Evolutionary conservation across 176 grass and related monocot genomes (phyloP), one percentile per base, ranked within the genome.

Genomic region (Musa acuminata): DNA sequence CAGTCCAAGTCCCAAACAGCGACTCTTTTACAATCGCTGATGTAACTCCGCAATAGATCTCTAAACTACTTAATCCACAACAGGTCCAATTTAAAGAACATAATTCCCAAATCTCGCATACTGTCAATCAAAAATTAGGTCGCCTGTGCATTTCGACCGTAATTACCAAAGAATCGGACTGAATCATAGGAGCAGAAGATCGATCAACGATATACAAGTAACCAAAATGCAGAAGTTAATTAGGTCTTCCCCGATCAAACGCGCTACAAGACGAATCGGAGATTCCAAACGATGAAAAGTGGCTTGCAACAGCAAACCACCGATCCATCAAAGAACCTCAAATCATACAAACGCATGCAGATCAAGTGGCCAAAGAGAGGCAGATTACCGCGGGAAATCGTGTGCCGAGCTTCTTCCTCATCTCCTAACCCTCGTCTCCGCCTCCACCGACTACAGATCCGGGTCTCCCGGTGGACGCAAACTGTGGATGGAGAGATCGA

Each of bases 321-420:
- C 49, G 67, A 70, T 70, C 67, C 48, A 20, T 4, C 23, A 10
- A 50, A 70, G 29, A 48, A n/a, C 29, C 67, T 50, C 35, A 70
- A 51, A 70, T 51, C 67, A 70, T 8, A 10, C 8, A 11, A 55
- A 73, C 1, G 11, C 23, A 19, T 74, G 22, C 1, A 55, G 57
- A 17, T 9, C 26, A 17, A 74, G 35, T 10, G 53, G 57, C 16
- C 27, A 9, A 71, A 17, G 35, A 51, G 22, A 51, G 11, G 65
- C 2, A n/a, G 20, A 71, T 70, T 51, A 71, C 68, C 48, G 68
- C 68, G 0, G 68, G 68, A 17, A 71, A 71, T 71, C 68, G 68
- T 20, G 68, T 71, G 14, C 68, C 68, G 19, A 71, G 68, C 68
- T 71, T 71, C 68, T 71, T 71, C 68, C 68, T 71, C 68, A 71